These are phyloP conservation scores for Mortierella hygrophila DNA, from an alignment of 192 early-diverging fungal genomes.

Conservation along the genomic window DNA sequence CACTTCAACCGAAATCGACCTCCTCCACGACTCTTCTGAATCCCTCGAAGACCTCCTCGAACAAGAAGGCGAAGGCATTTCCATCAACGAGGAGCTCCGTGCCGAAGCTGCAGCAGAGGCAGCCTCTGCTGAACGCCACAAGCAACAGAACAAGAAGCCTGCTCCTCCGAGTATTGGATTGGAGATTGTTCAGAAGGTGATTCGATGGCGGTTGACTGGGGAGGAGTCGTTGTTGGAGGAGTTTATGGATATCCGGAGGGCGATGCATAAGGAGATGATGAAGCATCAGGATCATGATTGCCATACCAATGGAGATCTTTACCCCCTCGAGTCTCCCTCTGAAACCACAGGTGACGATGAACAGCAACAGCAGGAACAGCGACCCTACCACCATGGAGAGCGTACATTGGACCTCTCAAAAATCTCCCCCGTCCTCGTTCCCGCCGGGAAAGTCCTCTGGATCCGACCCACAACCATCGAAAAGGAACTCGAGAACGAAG, in stretches of 20 bases:
- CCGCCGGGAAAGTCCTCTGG: conserved; percentile 63
- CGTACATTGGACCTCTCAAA: conserved; percentile 16
- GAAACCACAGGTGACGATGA: background rate
- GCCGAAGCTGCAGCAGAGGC: background rate
- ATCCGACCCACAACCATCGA: conserved; percentile 50
- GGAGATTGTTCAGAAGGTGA: conserved; percentile 57
- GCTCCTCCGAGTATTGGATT: conserved; percentile 33
- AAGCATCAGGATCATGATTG: conserved; percentile 29
- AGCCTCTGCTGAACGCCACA: background rate
- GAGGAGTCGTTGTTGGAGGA: conserved; percentile 46
- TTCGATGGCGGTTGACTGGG: conserved; percentile 40
- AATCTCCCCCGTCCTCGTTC: conserved; percentile 50
- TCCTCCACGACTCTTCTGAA: conserved; percentile 46
- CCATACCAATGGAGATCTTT: conserved; percentile 15
- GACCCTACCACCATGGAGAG: background rate
- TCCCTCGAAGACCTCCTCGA: conserved; percentile 35
- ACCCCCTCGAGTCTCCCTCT: background rate
- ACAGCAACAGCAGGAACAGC: background rate
- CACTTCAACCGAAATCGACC: conserved; percentile 16
- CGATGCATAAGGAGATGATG: conserved; percentile 42
- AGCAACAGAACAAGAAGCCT: conserved; percentile 3
- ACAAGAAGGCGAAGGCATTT: conserved; percentile 26
- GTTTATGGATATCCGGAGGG: conserved; percentile 53
- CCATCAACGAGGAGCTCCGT: background rate
- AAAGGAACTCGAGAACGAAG: conserved; percentile 50